A percentile compares a stretch with the other conserved stretches of the same genome.
Conservation (phyloP, 2,329 filamentous ascomycete species). For the Paecilomyces sp. region DNA sequence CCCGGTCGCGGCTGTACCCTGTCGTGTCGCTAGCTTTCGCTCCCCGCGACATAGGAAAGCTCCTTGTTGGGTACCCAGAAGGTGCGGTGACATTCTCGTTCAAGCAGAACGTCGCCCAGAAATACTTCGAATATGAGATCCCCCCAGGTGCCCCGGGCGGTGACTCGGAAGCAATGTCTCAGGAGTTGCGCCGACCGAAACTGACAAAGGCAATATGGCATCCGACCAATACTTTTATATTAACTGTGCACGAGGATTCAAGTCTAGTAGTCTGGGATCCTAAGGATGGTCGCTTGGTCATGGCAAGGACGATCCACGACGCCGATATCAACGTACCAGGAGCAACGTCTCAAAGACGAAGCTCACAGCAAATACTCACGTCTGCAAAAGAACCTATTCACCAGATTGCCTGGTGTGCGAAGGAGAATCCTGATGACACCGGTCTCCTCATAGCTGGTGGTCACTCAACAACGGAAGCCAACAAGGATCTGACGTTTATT, state of each 20-base stretch:
- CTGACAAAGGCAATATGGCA: conserved; percentile 88
- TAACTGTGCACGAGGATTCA: conserved; percentile 83
- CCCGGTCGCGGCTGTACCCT: conserved; percentile 55
- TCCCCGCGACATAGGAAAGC: conserved; percentile 82
- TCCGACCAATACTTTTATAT: conserved; percentile 81
- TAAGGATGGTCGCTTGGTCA: conserved; percentile 75
- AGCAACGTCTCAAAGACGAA: conserved; percentile 33
- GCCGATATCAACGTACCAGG: conserved; percentile 65
- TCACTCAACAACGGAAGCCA: conserved; percentile 56
- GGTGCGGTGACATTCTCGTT: conserved; percentile 90
- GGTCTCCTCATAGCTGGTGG: conserved; percentile 82
- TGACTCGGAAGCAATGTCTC: conserved; percentile 55
- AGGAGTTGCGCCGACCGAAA: conserved; percentile 60
- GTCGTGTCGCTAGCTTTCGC: conserved; percentile 79
- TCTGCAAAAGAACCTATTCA: conserved; percentile 66
- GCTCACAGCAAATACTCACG: conserved; percentile 43
- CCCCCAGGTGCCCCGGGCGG: conserved; percentile 77
- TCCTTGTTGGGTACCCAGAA: conserved; percentile 83
- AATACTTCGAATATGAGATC: conserved; percentile 77
- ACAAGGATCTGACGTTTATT: conserved; percentile 77
- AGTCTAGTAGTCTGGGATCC: conserved; percentile 92
- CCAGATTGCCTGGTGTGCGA: conserved; percentile 86
- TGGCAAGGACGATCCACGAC: conserved; percentile 73
- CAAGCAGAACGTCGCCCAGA: conserved; percentile 74
- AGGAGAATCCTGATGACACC: conserved; percentile 88